Conservation (phyloP, 805 yeast genomes). For the Wickerhamomyces bovis region DNA sequence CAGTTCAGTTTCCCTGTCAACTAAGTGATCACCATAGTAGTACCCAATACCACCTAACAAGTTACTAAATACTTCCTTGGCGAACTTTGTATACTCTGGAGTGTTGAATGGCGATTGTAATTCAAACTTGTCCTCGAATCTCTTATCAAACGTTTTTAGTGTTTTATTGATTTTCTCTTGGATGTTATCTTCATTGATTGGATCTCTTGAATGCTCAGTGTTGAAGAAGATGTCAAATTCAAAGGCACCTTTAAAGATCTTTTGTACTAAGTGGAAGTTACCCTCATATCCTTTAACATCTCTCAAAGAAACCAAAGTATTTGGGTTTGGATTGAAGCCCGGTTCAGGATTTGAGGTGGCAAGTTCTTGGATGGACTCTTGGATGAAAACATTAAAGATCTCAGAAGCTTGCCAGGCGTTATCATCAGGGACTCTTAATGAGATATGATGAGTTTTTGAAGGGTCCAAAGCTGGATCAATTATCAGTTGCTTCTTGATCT, state of each 20-base stretch:
- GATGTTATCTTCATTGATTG: slow-evolving; percentile 30
- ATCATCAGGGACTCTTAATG: slow-evolving; percentile 65
- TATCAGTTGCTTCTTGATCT: slow-evolving; percentile 19
- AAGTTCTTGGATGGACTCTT: slow-evolving; percentile 57
- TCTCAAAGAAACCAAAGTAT: slow-evolving; percentile 47
- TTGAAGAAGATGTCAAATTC: slow-evolving; percentile 69
- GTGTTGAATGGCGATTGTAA: slow-evolving; percentile 49
- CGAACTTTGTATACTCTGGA: slow-evolving; percentile 46
- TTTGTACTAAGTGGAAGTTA: slow-evolving; percentile 74
- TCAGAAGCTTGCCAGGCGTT: slow-evolving; percentile 76
- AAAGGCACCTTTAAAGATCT: slow-evolving; percentile 64
- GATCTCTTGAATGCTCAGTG: slow-evolving; percentile 35
- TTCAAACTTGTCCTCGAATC: slow-evolving; percentile 46
- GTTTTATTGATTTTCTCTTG: slow-evolving; percentile 11
- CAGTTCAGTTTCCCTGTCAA: slow-evolving; percentile 63
- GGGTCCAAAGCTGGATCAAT: slow-evolving; percentile 49
- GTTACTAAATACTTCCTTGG: slow-evolving; percentile 74
- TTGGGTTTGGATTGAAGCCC: slow-evolving; percentile 27
- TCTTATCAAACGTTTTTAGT: slow-evolving; percentile 37
- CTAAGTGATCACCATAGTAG: slow-evolving; percentile 75
- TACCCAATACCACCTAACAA: slow-evolving; percentile 87
- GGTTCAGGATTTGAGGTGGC: slow-evolving; percentile 19
- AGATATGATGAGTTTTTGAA: slow-evolving; percentile 53
- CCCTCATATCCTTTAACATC: slow-evolving; percentile 60
- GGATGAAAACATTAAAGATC: slow-evolving; percentile 59